Evolutionary conservation across 2,329 filamentous ascomycete species (phyloP), one percentile per base, ranked within the genome.

Genomic region (Pseudocercospora eumusae): DNA sequence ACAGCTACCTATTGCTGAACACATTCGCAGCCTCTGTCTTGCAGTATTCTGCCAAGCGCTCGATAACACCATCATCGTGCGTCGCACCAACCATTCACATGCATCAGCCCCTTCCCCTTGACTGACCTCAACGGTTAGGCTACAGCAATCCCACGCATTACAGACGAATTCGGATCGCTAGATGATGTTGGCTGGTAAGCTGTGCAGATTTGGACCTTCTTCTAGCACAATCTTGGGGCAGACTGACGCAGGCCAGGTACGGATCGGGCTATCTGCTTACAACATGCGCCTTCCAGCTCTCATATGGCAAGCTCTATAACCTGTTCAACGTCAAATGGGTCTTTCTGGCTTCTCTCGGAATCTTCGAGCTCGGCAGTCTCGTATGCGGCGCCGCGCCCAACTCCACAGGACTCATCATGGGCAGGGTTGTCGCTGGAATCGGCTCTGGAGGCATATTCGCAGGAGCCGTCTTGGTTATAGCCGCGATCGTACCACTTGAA

Each of bases 391-490:
- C 76, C 2, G 79, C 82, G 3, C 69, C 74, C 3, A 77, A 73
- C 60, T 83, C 83, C 66, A 64, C 73, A 1, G 81, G 81, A 75
- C 72, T 86, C 44, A 82, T 86, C 47, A 75, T 77, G 1, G 83
- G 83, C 2, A 75, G 83, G 18, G 77, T 80, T 0, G 67, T 86
- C 9, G 81, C 84, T 62, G 84, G 84, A 7, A 72, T 82, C 13
- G 82, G 82, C 1, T 81, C 79, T n/a, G 82, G 82, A 6, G 83
- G 83, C 0, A 73, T 85, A 27, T 71, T 82, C 55, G 74, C 73
- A 1, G 80, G 80, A 6, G 74, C 73, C 3, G 70, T 76, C 13
- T 67, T 68, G n/a, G 61, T 71, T 13, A 64, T 71, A 7, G 62
- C 62, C 1, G 27, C 50, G 18, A 59, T 59, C 20, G 62, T 68